Evolutionary conservation across 495 filamentous ascomycete species (phyloP), one percentile per base, ranked within the genome.

Genomic region (Aspergillus sparsus): DNA sequence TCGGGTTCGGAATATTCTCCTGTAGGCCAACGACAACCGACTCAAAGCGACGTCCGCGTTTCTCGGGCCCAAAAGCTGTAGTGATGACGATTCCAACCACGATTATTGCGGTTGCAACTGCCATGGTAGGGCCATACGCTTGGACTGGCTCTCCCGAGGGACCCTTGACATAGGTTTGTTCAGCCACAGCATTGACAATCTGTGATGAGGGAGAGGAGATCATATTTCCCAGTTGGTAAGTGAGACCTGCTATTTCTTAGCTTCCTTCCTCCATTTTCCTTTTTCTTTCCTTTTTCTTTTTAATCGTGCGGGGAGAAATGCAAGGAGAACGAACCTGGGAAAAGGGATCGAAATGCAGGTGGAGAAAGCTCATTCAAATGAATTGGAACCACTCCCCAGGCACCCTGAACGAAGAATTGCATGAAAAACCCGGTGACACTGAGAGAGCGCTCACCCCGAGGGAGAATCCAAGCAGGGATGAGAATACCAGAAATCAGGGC

Each of bases 341-440:
- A 75, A 0, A 69, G 82, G 4, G 88, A 88, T n/a, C 88, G 82
- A 77, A 89, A 91, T 1, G 87, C 86, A 0, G 85, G 82, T 6
- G 89, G 89, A 0, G 89, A 84, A 0, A 92, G 81, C 74, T 93
- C 89, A 69, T 89, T 89, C 50, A 93, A 79, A 64, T 91, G 89
- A 63, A 92, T 88, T 8, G 89, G 89, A 33, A 91, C 85, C 6
- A 91, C 84, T 41, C 89, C 88, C 86, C 85, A 93, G 0, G 87
- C 86, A 7, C 89, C 89, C 65, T 91, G 87, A 31, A 91, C 81
- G 67, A 88, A 90, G 71, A 91, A 91, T 66, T 93, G 89, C 58
- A 90, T 82, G 68, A 89, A 83, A 77, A 93, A 93, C 18, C 85
- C 88, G 2, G 82, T 79, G 5, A 77, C 87, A 1, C 85, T 87